These are phyloP conservation scores for Beauveria medogensis DNA, from an alignment of 2,329 filamentous ascomycete species.

Conservation along the genomic window DNA sequence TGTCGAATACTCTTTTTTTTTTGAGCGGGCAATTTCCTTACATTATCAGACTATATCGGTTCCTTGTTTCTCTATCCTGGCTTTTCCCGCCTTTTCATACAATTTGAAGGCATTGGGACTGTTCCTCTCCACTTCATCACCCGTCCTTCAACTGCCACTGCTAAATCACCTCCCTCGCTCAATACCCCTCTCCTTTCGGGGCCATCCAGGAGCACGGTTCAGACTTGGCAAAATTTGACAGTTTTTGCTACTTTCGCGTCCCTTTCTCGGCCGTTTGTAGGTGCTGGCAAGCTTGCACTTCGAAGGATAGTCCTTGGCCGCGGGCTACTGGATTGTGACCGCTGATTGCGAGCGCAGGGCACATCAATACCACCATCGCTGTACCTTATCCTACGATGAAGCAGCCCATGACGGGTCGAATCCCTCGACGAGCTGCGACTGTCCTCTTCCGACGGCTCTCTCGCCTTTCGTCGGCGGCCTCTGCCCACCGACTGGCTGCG, in stretches of 20 bases:
- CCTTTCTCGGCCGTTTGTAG: not conserved
- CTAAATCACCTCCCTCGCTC: not conserved
- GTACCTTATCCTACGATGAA: not conserved
- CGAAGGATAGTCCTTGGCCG: not conserved
- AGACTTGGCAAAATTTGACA: not conserved
- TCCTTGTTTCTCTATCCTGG: too few relatives aligned
- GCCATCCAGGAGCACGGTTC: too few relatives aligned
- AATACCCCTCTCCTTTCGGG: not conserved
- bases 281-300: not conserved
- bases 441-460: not conserved
- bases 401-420: not conserved
- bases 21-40: too few relatives aligned
- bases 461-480: not conserved
- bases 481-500: not conserved
- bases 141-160: not conserved
- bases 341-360: not conserved
- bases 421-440: not conserved
- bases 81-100: too few relatives aligned
- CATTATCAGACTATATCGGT: too few relatives aligned
- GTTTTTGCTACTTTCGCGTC: not conserved
- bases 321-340: not conserved
- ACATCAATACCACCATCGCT: not conserved
- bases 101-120: too few relatives aligned
- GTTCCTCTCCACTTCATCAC: not conserved
- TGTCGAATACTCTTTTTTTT: too few relatives aligned